Conservation (phyloP, 345 rosid genomes). For the Corchorus olitorius region DNA sequence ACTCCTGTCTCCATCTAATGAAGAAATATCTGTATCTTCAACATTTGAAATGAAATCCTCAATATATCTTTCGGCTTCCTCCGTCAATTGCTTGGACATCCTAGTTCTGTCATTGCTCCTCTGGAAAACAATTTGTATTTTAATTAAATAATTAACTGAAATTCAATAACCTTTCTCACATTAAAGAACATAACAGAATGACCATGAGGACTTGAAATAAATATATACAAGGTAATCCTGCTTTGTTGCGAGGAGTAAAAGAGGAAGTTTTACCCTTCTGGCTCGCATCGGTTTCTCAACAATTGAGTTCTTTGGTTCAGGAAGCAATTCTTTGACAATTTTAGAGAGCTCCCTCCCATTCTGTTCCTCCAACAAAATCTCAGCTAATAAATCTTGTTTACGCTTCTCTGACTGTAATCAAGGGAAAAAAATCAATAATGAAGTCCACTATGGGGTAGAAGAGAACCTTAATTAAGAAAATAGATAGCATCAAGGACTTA, state of each 20-base stretch:
- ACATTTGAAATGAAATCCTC: constrained; percentile 87
- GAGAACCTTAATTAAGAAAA: constrained; percentile 1
- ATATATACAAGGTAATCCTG: constrained; percentile 5
- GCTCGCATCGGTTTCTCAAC: constrained; percentile 44
- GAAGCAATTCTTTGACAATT: constrained; percentile 59
- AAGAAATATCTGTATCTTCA: constrained; percentile 94
- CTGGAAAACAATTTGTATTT: constrained; percentile 33
- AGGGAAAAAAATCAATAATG: constrained; percentile 19
- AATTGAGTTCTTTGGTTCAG: constrained; percentile 46
- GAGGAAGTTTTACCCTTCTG: constrained; percentile 51
- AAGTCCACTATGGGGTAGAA: constrained; percentile 1
- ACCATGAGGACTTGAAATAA: constrained; percentile 13
- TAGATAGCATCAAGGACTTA: constrained; percentile 4
- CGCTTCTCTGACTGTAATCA: constrained; percentile 76
- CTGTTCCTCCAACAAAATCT: constrained; percentile 70
- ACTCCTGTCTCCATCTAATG: constrained; percentile 89
- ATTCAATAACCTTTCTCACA: constrained; percentile 4
- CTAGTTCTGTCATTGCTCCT: constrained; percentile 76
- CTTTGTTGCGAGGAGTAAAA: not conserved
- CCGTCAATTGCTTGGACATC: constrained; percentile 72
- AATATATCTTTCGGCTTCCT: constrained; percentile 86
- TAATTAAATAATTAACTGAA: constrained; percentile 8
- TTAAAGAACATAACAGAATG: not conserved
- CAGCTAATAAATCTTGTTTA: constrained; percentile 66
- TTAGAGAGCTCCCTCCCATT: constrained; percentile 62